Conservation (phyloP, 148 eudicot genomes). For the Pouteria glomerata region DNA sequence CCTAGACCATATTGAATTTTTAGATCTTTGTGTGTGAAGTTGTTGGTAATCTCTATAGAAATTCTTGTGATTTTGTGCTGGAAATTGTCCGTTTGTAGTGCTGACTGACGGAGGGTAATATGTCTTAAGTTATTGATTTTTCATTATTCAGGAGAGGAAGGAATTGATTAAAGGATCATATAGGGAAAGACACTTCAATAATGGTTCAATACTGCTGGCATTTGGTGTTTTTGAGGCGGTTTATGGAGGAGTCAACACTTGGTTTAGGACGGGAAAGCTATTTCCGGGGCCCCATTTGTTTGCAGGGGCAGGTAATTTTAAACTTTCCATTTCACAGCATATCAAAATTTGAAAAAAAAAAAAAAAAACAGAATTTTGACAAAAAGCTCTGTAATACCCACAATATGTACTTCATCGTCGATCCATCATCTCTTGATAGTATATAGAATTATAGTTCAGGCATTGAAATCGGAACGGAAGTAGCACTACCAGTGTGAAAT, state of each 20-base stretch:
- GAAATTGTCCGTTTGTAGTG: too few species aligned
- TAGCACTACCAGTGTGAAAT: too few species aligned
- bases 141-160: conserved; percentile 67
- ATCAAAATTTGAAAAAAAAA: too few species aligned
- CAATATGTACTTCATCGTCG: too few species aligned
- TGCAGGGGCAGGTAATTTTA: conserved; percentile 81
- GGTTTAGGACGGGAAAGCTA: conserved; percentile 84
- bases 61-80: too few species aligned
- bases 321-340: background rate
- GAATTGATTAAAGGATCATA: conserved; percentile 78
- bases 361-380: background rate
- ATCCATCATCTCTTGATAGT: too few species aligned
- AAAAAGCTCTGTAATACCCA: too few species aligned
- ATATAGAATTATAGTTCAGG: background rate
- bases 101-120: background rate
- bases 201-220: conserved; percentile 78
- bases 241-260: conserved; percentile 85
- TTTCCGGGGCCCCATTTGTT: conserved; percentile 96
- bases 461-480: background rate
- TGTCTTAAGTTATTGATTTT: background rate
- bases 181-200: conserved; percentile 90
- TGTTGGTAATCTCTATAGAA: too few species aligned
- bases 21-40: too few species aligned
- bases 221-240: conserved; percentile 82
- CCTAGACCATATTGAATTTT: too few species aligned